A percentile compares a stretch with the other conserved stretches of the same genome.
phyloP scores from a whole-genome alignment of 2,329 filamentous ascomycete species.

The Exserohilum rostratum region DNA sequence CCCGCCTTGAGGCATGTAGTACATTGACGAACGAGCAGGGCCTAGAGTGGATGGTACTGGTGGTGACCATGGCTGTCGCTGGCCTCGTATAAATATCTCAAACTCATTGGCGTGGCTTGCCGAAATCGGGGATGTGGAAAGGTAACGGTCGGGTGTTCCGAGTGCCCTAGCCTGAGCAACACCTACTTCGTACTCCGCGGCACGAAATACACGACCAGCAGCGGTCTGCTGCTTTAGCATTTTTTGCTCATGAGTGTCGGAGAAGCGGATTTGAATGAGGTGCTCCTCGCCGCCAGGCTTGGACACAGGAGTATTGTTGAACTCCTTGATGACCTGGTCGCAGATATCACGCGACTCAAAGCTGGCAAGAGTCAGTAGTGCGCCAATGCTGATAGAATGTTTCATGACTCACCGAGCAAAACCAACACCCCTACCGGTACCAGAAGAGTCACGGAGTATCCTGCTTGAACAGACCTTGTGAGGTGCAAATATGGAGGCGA shows the following conservation, averaged over 20 bases:
- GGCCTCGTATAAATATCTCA: constrained; percentile 46
- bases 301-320: constrained; percentile 69
- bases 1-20: constrained; percentile 32
- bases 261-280: constrained; percentile 91
- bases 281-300: constrained; percentile 73
- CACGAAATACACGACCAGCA: constrained; percentile 92
- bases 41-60: constrained; percentile 44
- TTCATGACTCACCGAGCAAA: constrained; percentile 79
- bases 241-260: constrained; percentile 96
- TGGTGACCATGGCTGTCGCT: constrained; percentile 45
- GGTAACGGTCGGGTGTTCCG: constrained; percentile 42
- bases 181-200: constrained; percentile 77
- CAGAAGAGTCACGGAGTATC: constrained; percentile 89
- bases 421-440: constrained; percentile 93
- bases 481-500: constrained; percentile 77
- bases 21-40: constrained; percentile 37
- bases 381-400: neutral
- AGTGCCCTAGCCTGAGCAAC: constrained; percentile 48
- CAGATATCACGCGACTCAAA: constrained; percentile 90
- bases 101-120: constrained; percentile 46
- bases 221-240: constrained; percentile 95
- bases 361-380: constrained; percentile 55
- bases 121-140: constrained; percentile 42
- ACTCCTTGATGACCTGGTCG: constrained; percentile 84
- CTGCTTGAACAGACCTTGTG: constrained; percentile 90